These are phyloP conservation scores for Populus hybrid DNA, from an alignment of 441 rosid species.

Conservation along the genomic window DNA sequence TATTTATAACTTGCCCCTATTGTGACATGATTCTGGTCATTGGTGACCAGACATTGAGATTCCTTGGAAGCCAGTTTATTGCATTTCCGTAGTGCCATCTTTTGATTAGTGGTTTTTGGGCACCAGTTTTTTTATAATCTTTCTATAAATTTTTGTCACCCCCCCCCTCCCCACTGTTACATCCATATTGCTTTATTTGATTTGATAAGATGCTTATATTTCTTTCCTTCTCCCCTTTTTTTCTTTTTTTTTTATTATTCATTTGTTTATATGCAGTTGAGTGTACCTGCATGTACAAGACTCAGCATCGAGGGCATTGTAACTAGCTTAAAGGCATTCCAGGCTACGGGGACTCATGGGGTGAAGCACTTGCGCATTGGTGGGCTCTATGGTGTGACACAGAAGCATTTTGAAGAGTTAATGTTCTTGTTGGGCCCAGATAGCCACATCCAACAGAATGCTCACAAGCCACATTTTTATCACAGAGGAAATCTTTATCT, in stretches of 20 bases:
- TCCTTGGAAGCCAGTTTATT: not conserved
- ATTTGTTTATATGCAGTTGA: constrained; percentile 47
- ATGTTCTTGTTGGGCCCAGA: constrained; percentile 51
- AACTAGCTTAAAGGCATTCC: constrained; percentile 55
- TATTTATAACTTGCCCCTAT: not conserved
- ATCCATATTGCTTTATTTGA: not conserved
- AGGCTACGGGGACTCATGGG: constrained; percentile 42
- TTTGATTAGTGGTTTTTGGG: not conserved
- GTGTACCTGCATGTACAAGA: constrained; percentile 88
- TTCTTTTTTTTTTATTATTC: too few species aligned
- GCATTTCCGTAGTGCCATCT: too few species aligned
- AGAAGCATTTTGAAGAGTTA: constrained; percentile 64
- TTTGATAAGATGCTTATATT: constrained; percentile 16
- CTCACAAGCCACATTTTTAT: constrained; percentile 63
- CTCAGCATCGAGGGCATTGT: constrained; percentile 70
- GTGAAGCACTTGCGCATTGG: constrained; percentile 77
- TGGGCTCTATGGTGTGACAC: constrained; percentile 72
- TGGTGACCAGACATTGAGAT: not conserved
- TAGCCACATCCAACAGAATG: constrained; percentile 25
- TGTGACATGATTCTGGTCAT: not conserved
- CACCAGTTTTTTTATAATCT: not conserved
- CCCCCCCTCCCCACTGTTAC: not conserved
- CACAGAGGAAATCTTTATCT: constrained; percentile 54
- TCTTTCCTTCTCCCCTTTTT: not conserved
- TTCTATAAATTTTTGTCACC: not conserved